These are phyloP conservation scores for Colletotrichum sidae DNA, from an alignment of 2,329 filamentous ascomycete species.

Conservation along the genomic window DNA sequence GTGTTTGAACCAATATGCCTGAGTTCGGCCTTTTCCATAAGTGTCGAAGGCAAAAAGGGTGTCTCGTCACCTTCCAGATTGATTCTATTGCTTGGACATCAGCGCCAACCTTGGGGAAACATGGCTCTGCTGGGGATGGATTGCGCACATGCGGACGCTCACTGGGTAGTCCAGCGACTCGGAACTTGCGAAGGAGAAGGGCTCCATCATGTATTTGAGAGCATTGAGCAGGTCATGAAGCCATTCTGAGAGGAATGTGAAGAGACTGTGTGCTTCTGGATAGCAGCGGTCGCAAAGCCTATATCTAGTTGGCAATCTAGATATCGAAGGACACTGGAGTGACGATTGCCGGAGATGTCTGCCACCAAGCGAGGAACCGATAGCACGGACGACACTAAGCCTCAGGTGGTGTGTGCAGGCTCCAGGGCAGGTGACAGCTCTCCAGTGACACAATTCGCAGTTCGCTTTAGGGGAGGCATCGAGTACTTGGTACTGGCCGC, in stretches of 20 bases:
- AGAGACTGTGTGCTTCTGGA: not conserved
- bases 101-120: slow-evolving; percentile 4
- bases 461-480: slow-evolving; percentile 10
- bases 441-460: slow-evolving; percentile 14
- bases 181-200: slow-evolving; percentile 94
- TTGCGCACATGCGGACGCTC: slow-evolving; percentile 71
- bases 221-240: slow-evolving; percentile 12
- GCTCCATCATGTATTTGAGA: slow-evolving; percentile 74
- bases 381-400: slow-evolving; percentile 12
- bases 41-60: slow-evolving; percentile 68
- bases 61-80: slow-evolving; percentile 60
- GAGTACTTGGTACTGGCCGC: too few species aligned
- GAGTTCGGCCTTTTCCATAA: slow-evolving; percentile 82
- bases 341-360: too few species aligned
- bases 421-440: slow-evolving; percentile 21
- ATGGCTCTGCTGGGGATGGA: not conserved
- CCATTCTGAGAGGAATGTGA: slow-evolving; percentile 21
- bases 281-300: too few species aligned
- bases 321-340: too few species aligned
- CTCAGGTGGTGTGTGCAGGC: not conserved
- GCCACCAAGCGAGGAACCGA: not conserved
- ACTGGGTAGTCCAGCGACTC: slow-evolving; percentile 82
- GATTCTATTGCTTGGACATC: slow-evolving; percentile 49
- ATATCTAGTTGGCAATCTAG: too few species aligned
- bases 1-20: slow-evolving; percentile 89